Percentiles rank a stretch among this genome's conserved stretches.
These are phyloP conservation scores for Colletotrichum falcatum DNA, from an alignment of 2,329 filamentous ascomycete species.

Conservation along the genomic window DNA sequence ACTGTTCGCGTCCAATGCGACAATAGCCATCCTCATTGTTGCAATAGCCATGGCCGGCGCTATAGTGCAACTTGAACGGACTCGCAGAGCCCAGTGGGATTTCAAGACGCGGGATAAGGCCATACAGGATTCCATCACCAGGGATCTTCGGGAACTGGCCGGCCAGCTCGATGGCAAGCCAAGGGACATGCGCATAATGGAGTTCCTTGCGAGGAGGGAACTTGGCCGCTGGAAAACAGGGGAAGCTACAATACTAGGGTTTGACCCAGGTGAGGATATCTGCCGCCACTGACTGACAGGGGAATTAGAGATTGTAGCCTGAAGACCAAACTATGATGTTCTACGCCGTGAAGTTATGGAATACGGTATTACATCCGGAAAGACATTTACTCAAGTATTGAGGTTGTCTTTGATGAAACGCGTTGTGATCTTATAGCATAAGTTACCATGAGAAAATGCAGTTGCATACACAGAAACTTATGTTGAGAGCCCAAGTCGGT, in stretches of 20 bases:
- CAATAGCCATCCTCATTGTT: conserved; percentile 34
- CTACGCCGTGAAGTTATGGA: background rate
- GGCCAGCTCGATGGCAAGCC: conserved; percentile 18
- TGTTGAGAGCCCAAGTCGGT: too few species aligned
- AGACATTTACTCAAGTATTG: too few species aligned
- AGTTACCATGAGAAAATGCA: too few species aligned
- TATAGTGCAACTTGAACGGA: conserved; percentile 23
- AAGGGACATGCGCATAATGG: conserved; percentile 19
- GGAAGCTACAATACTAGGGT: background rate
- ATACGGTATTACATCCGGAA: too few species aligned
- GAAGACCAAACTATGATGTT: background rate
- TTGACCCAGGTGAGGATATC: background rate
- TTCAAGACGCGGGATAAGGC: conserved; percentile 1
- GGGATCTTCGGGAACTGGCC: conserved; percentile 11
- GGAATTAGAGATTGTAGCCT: background rate
- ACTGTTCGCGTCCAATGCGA: conserved; percentile 36
- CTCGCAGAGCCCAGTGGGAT: conserved; percentile 13
- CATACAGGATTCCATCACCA: conserved; percentile 24
- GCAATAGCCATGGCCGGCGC: conserved; percentile 34
- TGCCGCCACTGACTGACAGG: conserved; percentile 16
- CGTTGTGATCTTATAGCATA: too few species aligned
- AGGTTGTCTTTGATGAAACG: too few species aligned
- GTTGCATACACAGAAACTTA: too few species aligned
- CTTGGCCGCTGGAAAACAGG: background rate
- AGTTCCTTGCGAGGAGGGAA: conserved; percentile 23